Base-by-base conservation (phyloP, 148 eudicot genomes). In the Polygonum aviculare region DNA sequence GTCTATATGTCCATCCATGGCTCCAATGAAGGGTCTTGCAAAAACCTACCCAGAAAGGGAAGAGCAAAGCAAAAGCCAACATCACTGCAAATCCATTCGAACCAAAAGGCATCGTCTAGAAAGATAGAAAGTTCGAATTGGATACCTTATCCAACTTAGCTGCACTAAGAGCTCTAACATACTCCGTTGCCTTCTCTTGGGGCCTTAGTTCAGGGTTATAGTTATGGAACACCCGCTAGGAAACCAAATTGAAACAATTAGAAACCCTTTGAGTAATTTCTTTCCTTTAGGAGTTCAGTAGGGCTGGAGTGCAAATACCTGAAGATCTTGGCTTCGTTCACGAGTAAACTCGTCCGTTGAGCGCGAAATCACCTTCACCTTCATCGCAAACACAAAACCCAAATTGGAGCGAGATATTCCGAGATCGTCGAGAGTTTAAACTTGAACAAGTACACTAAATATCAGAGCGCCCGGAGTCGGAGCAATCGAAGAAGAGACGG, bases 101-200 rank as follows among this genome's bases (percentile, higher is more conserved):
- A 31, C 3, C 11, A 60, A 3, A 59, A 21, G 26, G 12, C 35
- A 7, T 59, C n/a, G n/a, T n/a, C n/a, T n/a, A n/a, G n/a, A n/a
- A n/a, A 26, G 1, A n/a, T 12, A 60, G 15, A 60, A 21, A 10
- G 0, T 3, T 4, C 3, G 31, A 31, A 57, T 2, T 55, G 10
- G 0, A 18, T 77, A 92, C 98, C 97, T 95, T 92, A 1, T 95
- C 96, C 76, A 92, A 84, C 78, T 95, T 95, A 76, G 91, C 98
- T 2, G 97, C 91, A 82, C 83, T 95, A 57, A 90, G 82, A 81
- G 98, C 98, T 44, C 97, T 88, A 73, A 86, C 91, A 81, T 92
- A 95, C 81, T 95, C 98, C 6, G 85, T 84, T 5, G 97, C 94
- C 83, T 90, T 92, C 86, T 90, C 98, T 78, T 90, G 98, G 50